Percentiles rank a stretch among this genome's conserved stretches.
phyloP scores from a whole-genome alignment of 208 protist species.

The Wallacemonas sp. region DNA sequence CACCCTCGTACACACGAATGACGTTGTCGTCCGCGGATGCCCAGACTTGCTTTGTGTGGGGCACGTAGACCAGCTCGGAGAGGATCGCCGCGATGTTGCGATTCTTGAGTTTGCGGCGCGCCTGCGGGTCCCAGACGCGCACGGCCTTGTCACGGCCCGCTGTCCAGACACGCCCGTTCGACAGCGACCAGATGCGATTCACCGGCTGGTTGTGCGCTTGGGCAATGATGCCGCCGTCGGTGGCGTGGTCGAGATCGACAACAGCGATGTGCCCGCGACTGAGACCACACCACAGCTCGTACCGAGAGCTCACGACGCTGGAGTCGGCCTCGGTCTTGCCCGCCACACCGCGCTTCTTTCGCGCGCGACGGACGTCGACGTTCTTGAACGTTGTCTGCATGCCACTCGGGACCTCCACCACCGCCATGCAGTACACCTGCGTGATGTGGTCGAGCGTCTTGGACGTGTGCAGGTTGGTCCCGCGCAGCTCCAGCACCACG shows the following conservation, averaged over 20 bases:
- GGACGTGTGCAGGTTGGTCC: conserved; percentile 45
- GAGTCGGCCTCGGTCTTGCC: neutral
- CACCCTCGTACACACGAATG: conserved; percentile 81
- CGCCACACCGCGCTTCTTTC: conserved; percentile 11
- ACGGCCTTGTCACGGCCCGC: conserved; percentile 84
- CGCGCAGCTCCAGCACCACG: conserved; percentile 57
- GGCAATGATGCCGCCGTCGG: conserved; percentile 49
- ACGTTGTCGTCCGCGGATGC: conserved; percentile 73
- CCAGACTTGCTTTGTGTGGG: conserved; percentile 62
- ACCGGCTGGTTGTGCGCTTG: conserved; percentile 76
- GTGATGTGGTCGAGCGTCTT: conserved; percentile 59
- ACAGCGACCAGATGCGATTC: conserved; percentile 71
- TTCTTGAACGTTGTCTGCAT: conserved; percentile 70
- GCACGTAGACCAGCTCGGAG: conserved; percentile 63
- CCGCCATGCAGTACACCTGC: conserved; percentile 83
- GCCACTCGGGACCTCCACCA: conserved; percentile 67
- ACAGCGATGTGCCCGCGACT: conserved; percentile 69
- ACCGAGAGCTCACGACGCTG: neutral
- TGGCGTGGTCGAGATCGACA: conserved; percentile 61
- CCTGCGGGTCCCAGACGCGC: conserved; percentile 86
- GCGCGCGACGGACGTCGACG: conserved; percentile 17
- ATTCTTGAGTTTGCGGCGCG: conserved; percentile 66
- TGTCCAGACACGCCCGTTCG: conserved; percentile 78
- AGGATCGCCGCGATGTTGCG: conserved; percentile 86
- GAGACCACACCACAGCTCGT: conserved; percentile 80